phyloP scores from a whole-genome alignment of 2,329 filamentous ascomycete species.

The Knoxdaviesia capensis region DNA sequence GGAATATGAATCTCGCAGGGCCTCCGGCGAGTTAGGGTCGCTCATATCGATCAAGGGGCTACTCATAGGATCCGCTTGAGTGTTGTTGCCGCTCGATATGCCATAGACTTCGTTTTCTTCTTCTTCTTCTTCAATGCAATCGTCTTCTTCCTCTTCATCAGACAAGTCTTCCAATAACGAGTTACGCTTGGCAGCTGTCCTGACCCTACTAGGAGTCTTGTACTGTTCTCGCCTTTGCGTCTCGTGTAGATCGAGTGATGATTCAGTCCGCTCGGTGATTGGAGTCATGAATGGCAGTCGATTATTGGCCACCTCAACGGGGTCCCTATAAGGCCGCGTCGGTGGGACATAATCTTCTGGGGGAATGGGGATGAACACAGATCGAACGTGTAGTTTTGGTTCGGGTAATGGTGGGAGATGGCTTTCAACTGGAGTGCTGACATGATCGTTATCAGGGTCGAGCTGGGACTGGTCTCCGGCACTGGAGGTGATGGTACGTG shows the following conservation, averaged over 20 bases:
- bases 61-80: constrained; percentile 18
- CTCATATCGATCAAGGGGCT: constrained; percentile 55
- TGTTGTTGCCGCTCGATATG: too few relatives aligned
- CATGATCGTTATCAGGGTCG: constrained; percentile 10
- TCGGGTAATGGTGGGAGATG: constrained; percentile 28
- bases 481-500: constrained; percentile 5
- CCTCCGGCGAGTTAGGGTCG: constrained; percentile 19
- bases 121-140: constrained; percentile 11
- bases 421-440: constrained; percentile 15
- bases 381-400: constrained; percentile 15
- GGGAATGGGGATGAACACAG: constrained; percentile 52
- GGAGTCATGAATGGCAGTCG: constrained; percentile 96
- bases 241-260: constrained; percentile 47
- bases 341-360: constrained; percentile 76
- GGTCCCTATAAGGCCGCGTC: constrained; percentile 61
- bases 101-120: constrained; percentile 9
- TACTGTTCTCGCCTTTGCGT: constrained; percentile 39
- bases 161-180: constrained; percentile 6
- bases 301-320: constrained; percentile 64
- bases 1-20: constrained; percentile 31
- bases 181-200: constrained; percentile 5
- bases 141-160: constrained; percentile 10
- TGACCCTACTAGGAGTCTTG: constrained; percentile 55
- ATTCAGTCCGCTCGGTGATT: constrained; percentile 89
- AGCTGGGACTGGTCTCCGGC: too few relatives aligned